A percentile compares a stretch with the other conserved stretches of the same genome.
Conservation (phyloP, 108 stramenopile genomes). For the Conticribra guillardii region DNA sequence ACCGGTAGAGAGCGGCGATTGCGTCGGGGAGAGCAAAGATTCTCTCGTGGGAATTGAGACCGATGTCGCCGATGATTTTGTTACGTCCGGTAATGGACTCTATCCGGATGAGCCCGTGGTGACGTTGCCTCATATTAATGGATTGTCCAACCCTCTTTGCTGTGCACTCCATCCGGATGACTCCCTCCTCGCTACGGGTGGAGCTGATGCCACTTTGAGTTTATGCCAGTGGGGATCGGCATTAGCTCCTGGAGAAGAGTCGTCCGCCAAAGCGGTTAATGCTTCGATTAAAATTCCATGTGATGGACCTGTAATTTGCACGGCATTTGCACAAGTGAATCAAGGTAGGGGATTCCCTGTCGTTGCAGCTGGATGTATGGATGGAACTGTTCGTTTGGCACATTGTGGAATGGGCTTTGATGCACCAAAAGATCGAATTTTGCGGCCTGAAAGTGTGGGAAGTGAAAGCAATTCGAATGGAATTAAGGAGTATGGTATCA, state of each 20-base stretch:
- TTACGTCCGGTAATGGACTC: constrained; percentile 70
- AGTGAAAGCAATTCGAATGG: not conserved
- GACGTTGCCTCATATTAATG: constrained; percentile 63
- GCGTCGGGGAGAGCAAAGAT: not conserved
- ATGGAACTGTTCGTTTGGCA: constrained; percentile 68
- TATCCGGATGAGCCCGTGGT: constrained; percentile 56
- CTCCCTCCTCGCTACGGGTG: constrained; percentile 77
- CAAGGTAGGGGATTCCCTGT: constrained; percentile 35
- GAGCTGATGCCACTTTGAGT: constrained; percentile 66
- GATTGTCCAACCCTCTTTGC: constrained; percentile 62
- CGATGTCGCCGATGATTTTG: constrained; percentile 60
- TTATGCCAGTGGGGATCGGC: constrained; percentile 71
- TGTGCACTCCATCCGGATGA: constrained; percentile 70
- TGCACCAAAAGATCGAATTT: constrained; percentile 13
- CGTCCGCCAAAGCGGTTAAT: constrained; percentile 45
- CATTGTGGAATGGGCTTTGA: constrained; percentile 46
- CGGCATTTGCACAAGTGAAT: constrained; percentile 60
- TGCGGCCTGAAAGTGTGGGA: constrained; percentile 5
- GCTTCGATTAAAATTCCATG: constrained; percentile 53
- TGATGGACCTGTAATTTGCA: constrained; percentile 74
- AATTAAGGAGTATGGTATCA: constrained; percentile 39
- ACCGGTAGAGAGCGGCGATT: constrained; percentile 21
- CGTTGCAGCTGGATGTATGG: constrained; percentile 79
- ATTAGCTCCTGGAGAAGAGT: constrained; percentile 47
- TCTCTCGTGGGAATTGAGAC: constrained; percentile 7